Conservation (phyloP, 768 basidiomycete species). For the Serendipita sp. region DNA sequence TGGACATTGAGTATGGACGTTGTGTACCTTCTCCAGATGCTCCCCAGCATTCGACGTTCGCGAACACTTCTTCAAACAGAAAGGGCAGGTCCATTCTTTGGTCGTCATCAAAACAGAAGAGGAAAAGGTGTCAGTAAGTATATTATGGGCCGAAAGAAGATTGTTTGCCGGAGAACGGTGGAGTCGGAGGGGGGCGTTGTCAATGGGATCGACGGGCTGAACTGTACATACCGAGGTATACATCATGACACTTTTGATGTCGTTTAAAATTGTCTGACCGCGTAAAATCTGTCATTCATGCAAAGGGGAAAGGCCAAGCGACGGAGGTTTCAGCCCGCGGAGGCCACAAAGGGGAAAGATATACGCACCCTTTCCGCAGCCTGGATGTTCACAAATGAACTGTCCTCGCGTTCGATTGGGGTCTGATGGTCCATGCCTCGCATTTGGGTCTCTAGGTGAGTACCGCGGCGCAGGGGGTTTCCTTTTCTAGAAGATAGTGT, state of each 20-base stretch:
- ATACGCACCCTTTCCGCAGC: neutral
- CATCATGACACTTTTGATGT: neutral
- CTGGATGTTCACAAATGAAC: neutral
- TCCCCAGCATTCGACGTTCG: neutral
- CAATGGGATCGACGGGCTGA: neutral
- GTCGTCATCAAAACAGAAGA: too few relatives aligned
- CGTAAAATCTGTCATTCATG: neutral
- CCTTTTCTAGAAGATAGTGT: neutral
- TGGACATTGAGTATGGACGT: neutral
- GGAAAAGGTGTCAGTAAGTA: neutral
- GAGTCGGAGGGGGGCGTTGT: too few relatives aligned
- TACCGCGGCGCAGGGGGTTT: neutral
- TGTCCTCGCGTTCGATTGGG: neutral
- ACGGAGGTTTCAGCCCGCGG: too few relatives aligned
- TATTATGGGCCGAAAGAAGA: too few relatives aligned
- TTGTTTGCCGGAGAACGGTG: too few relatives aligned
- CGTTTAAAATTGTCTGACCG: neutral
- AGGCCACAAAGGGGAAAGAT: too few relatives aligned
- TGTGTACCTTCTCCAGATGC: neutral
- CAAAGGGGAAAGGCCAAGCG: too few relatives aligned
- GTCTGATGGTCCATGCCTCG: neutral
- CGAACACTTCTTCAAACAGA: neutral
- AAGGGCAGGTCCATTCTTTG: neutral
- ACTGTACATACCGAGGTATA: neutral
- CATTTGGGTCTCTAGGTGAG: neutral